Conservation (phyloP, 306 rosid genomes). For the Comarum palustre region DNA sequence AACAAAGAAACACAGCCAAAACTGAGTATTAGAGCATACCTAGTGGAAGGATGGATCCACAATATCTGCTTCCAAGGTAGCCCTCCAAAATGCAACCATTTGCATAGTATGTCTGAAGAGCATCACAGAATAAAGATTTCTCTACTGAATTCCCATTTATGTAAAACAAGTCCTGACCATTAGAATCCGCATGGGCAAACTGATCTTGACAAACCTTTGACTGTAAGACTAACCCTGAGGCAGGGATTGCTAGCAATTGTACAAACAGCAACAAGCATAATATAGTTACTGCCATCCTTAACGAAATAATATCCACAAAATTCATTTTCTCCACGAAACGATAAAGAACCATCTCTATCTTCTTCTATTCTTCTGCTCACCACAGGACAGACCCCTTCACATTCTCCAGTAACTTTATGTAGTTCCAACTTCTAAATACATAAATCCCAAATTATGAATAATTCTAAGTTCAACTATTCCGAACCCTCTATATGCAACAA, state of each 20-base stretch:
- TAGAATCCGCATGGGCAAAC: constrained; percentile 42
- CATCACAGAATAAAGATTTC: constrained; percentile 54
- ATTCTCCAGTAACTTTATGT: not conserved
- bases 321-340: constrained; percentile 22
- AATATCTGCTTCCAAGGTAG: constrained; percentile 37
- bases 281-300: constrained; percentile 42
- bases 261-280: constrained; percentile 40
- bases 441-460: not conserved
- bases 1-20: constrained; percentile 8
- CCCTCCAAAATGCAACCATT: constrained; percentile 54
- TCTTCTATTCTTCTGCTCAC: constrained; percentile 8
- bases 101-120: constrained; percentile 46
- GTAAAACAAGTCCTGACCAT: constrained; percentile 49
- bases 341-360: constrained; percentile 33
- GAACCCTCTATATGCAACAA: constrained; percentile 5
- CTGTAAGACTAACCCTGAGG: constrained; percentile 40
- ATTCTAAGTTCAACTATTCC: constrained; percentile 1
- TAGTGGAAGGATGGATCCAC: constrained; percentile 39
- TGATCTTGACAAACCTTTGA: constrained; percentile 56
- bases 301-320: constrained; percentile 21
- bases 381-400: constrained; percentile 6
- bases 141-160: constrained; percentile 53
- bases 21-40: constrained; percentile 40
- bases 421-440: constrained; percentile 8
- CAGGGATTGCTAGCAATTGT: constrained; percentile 43